Percentiles rank a stretch among this genome's conserved stretches.
phyloP scores from a whole-genome alignment of 257 asterid species.

The Haberlea rhodopensis region DNA sequence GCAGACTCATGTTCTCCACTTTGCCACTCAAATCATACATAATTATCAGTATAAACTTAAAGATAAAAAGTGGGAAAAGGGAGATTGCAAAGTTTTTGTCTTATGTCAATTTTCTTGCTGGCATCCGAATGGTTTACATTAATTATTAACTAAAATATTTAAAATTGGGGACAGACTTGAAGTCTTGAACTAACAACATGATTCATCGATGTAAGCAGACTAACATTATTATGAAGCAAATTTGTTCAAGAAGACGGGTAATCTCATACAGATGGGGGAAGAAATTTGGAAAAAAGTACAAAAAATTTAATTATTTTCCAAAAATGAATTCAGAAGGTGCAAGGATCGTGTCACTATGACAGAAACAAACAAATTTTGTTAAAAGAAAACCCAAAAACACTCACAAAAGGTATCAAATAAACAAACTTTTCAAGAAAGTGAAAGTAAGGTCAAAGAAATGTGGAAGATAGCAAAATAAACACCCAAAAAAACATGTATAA shows the following conservation, averaged over 20 bases:
- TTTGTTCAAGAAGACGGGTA: too few species aligned
- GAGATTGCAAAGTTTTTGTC: constrained; percentile 52
- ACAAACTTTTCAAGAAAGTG: not conserved
- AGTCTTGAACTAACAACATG: not conserved
- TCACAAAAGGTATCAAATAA: not conserved
- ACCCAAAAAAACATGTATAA: not conserved
- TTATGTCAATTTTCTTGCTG: constrained; percentile 49
- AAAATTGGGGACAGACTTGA: not conserved
- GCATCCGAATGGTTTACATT: constrained; percentile 23
- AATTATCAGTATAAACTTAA: constrained; percentile 19
- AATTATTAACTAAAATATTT: not conserved
- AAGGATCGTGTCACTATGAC: not conserved
- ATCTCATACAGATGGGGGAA: not conserved
- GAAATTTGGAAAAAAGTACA: not conserved
- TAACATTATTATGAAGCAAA: not conserved
- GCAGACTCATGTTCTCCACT: constrained; percentile 43
- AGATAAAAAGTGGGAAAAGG: constrained; percentile 34
- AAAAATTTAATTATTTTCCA: too few species aligned
- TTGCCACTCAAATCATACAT: constrained; percentile 35
- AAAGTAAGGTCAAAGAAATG: not conserved
- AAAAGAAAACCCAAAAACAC: not conserved
- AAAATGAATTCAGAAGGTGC: not conserved
- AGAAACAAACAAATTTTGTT: not conserved
- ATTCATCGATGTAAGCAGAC: not conserved
- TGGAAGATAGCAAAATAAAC: not conserved